Conservation (phyloP, 257 asterid species). For the Gynochthodes officinalis region DNA sequence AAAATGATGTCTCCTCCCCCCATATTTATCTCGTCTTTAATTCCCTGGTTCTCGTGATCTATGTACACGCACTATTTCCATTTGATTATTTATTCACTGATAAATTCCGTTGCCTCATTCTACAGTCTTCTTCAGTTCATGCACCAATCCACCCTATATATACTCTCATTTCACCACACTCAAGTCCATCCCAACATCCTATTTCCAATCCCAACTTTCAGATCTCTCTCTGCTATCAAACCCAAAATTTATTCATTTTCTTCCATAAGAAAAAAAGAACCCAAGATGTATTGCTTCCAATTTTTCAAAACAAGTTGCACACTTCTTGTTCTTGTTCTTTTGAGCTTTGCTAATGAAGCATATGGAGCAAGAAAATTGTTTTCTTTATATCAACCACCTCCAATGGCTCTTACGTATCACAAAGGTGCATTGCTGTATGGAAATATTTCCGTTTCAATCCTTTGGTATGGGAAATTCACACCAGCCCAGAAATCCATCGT, state of each 20-base stretch:
- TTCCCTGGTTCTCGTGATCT: slow-evolving; percentile 3
- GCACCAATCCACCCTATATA: slow-evolving; percentile 10
- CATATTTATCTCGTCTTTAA: slow-evolving; percentile 7
- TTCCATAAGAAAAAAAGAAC: background rate
- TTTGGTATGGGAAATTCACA: slow-evolving; percentile 33
- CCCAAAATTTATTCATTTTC: background rate
- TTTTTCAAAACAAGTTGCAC: background rate
- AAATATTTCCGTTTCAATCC: slow-evolving; percentile 13
- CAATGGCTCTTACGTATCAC: slow-evolving; percentile 28
- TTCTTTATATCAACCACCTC: slow-evolving; percentile 26
- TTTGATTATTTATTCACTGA: background rate
- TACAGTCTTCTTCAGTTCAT: slow-evolving; percentile 3
- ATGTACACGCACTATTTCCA: background rate
- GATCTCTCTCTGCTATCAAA: background rate
- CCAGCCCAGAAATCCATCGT: slow-evolving; percentile 29
- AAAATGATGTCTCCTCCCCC: background rate
- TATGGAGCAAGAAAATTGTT: slow-evolving; percentile 24
- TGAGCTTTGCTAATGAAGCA: background rate
- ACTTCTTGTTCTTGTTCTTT: slow-evolving; percentile 18
- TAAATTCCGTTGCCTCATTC: background rate
- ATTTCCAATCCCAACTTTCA: background rate
- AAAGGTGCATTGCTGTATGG: slow-evolving; percentile 25
- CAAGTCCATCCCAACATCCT: background rate
- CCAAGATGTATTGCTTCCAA: slow-evolving; percentile 14
- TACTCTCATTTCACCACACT: background rate